Percentiles rank a stretch among this genome's conserved stretches.
Evolutionary conservation across 2,329 filamentous ascomycete species (phyloP).

Genomic region (Claviceps pazoutovae): DNA sequence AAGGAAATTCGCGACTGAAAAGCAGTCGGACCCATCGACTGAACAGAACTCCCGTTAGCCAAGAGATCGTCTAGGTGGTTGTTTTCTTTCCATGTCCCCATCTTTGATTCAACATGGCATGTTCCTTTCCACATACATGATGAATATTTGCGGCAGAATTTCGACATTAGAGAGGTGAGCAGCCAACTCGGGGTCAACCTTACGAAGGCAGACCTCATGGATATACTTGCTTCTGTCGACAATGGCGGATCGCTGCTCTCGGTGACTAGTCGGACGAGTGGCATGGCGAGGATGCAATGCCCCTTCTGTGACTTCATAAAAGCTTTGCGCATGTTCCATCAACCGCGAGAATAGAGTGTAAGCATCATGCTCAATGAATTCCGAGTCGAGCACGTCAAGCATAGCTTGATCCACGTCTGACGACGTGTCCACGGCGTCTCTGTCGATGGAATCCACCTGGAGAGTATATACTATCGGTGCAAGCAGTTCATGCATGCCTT

Average conservation of each 20-base stretch:
- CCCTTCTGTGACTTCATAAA: constrained; percentile 55
- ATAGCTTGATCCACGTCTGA: constrained; percentile 36
- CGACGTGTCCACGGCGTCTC: constrained; percentile 19
- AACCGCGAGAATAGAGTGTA: constrained; percentile 74
- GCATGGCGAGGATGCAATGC: constrained; percentile 4
- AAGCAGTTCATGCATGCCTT: constrained; percentile 95
- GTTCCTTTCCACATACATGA: constrained; percentile 51
- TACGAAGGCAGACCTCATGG: constrained; percentile 66
- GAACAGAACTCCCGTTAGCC: not conserved
- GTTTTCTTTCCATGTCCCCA: not conserved
- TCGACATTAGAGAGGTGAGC: constrained; percentile 70
- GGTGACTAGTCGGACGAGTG: constrained; percentile 12
- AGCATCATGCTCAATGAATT: constrained; percentile 77
- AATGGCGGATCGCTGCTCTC: constrained; percentile 41
- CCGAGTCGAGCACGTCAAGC: constrained; percentile 53
- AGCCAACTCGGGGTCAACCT: constrained; percentile 71
- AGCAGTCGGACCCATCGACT: constrained; percentile 88
- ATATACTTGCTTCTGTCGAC: constrained; percentile 76
- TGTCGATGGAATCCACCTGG: constrained; percentile 63
- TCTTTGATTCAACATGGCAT: not conserved
- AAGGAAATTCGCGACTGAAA: constrained; percentile 86
- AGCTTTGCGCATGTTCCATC: constrained; percentile 76
- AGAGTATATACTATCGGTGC: constrained; percentile 80
- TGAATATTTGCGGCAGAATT: constrained; percentile 88
- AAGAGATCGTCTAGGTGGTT: not conserved